Evolutionary conservation across 1,139 yeast genomes (phyloP).

Genomic region (Yamadazyma aaseri): DNA sequence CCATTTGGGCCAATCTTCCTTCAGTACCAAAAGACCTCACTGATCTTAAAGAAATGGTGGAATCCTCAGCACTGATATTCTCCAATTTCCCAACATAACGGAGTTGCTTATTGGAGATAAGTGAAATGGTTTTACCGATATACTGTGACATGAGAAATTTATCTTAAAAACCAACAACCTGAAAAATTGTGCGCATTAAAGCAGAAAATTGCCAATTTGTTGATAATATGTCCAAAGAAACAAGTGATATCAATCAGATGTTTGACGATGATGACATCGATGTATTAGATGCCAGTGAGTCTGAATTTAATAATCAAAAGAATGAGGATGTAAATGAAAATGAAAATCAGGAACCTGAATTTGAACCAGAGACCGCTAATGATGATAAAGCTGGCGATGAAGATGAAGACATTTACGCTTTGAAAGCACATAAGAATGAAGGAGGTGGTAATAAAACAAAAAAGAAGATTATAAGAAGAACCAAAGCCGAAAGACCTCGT

Average conservation of each 20-base stretch:
- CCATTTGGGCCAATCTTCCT: constrained; percentile 63
- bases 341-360: constrained; percentile 4
- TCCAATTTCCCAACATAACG: constrained; percentile 87
- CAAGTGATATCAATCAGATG: constrained; percentile 12
- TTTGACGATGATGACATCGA: constrained; percentile 13
- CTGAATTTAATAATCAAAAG: constrained; percentile 9
- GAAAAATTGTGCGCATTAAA: background rate
- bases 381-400: constrained; percentile 25
- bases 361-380: constrained; percentile 4
- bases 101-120: constrained; percentile 84
- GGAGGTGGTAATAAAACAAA: constrained; percentile 25
- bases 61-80: constrained; percentile 84
- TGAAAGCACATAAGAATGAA: constrained; percentile 29
- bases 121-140: constrained; percentile 88
- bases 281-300: constrained; percentile 5
- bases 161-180: background rate
- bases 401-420: constrained; percentile 32
- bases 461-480: constrained; percentile 39
- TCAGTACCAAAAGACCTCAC: constrained; percentile 93
- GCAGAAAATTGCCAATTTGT: background rate
- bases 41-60: constrained; percentile 81
- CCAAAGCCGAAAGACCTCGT: constrained; percentile 12
- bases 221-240: constrained; percentile 4
- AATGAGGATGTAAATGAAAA: constrained; percentile 14
- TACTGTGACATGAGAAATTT: constrained; percentile 70